These are phyloP conservation scores for Linnemannia hyalina DNA, from an alignment of 192 early-diverging fungal genomes.

Conservation along the genomic window DNA sequence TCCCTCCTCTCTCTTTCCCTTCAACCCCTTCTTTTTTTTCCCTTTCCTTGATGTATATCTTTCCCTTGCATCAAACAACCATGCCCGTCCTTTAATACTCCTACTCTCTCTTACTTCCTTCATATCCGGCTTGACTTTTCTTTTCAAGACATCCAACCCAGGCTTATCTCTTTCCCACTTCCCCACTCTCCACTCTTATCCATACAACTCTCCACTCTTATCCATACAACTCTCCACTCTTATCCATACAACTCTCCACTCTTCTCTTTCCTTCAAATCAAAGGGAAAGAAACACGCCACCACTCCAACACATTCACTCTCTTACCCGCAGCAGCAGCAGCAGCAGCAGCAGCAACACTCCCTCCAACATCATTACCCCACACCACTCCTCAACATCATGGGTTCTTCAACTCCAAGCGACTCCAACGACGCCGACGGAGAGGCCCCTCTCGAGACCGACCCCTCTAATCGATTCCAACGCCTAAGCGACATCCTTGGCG, in stretches of 20 bases:
- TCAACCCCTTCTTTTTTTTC: no score
- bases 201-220: no score
- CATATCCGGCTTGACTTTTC: background rate
- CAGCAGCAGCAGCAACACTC: no score
- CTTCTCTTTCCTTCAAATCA: background rate
- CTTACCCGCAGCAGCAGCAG: background rate
- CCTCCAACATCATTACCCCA: background rate
- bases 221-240: background rate
- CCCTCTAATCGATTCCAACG: constrained; percentile 77
- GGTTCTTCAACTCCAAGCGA: constrained; percentile 26
- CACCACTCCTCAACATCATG: constrained; percentile 13
- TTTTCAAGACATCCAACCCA: background rate
- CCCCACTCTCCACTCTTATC: background rate
- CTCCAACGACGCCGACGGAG: constrained; percentile 55
- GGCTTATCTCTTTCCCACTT: background rate
- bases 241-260: no score
- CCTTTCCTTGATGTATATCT: no score
- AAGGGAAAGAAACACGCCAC: background rate
- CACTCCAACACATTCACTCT: background rate
- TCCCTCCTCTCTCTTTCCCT: background rate
- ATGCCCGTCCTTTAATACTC: no score
- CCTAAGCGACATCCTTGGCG: constrained; percentile 71
- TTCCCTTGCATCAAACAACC: no score
- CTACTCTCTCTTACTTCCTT: no score
- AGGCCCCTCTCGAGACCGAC: constrained; percentile 62